Evolutionary conservation across 768 basidiomycete genomes (phyloP), one percentile per base, ranked within the genome.

Genomic region (Collybiopsis luxurians): DNA sequence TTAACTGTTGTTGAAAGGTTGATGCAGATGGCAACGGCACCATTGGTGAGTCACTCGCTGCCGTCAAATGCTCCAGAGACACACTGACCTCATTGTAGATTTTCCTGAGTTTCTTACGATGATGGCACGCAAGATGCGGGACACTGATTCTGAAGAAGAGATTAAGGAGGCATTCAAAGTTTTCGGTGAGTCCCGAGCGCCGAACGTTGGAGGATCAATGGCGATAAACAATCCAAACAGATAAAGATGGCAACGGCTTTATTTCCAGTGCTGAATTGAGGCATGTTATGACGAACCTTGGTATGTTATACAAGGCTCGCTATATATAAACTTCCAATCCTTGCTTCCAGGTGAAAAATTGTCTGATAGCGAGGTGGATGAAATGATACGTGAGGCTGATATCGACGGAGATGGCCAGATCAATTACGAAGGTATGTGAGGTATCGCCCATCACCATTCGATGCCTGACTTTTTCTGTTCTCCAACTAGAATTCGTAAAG

Each of bases 311-410:
- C n/a, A n/a, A 12, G 3, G 10, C 17, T 10, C 19, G 31, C 17
- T 19, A n/a, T 23, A n/a, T 4, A 23, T 17, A 27, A 38, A 12
- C 11, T 23, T 39, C 39, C n/a, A 27, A 7, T 50, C 24, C 24
- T 23, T 30, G 24, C 28, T 26, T 48, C 2, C 31, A 85, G 90
- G 91, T 56, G 93, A 95, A 79, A 94, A 93, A 72, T 77, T 95
- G 57, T 81, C 90, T 12, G 92, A 95, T 61, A 78, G 67, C 7
- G 94, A 96, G 73, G 92, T 95, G 61, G 90, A 92, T 59, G 94
- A 95, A 79, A 95, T 97, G 94, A 97, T 97, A 69, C 86, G 93
- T 54, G 95, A 97, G 75, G 95, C 94, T 56, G 94, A 97, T 69
- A 81, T 92, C 50, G 92, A 97, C 67, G 94, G 95, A 51, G 92